A percentile compares a stretch with the other conserved stretches of the same genome.
These are phyloP conservation scores for Moricandia arvensis DNA, from an alignment of 345 rosid species.

Conservation along the genomic window DNA sequence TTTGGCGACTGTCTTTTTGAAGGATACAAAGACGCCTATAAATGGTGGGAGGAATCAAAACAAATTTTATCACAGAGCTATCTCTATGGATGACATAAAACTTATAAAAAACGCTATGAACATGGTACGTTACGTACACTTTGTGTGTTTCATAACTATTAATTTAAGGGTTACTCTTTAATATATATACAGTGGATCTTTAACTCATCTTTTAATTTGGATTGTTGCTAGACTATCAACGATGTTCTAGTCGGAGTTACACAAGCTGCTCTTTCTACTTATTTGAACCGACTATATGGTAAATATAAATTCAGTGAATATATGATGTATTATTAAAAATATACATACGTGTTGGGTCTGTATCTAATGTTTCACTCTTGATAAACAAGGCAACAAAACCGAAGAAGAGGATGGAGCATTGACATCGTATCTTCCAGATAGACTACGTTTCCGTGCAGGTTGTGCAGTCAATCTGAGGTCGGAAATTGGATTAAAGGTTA, in stretches of 20 bases:
- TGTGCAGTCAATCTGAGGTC: slow-evolving; percentile 55
- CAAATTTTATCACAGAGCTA: slow-evolving; percentile 46
- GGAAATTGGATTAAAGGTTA: slow-evolving; percentile 49
- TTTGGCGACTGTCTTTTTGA: slow-evolving; percentile 41
- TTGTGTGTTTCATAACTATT: not conserved
- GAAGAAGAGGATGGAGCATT: not conserved
- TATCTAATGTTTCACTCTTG: not conserved
- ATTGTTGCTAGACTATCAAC: slow-evolving; percentile 52
- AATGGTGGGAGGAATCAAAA: slow-evolving; percentile 37
- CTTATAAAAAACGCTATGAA: slow-evolving; percentile 27
- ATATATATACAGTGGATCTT: slow-evolving; percentile 1
- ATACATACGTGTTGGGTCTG: not conserved
- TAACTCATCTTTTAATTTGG: not conserved
- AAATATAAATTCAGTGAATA: not conserved
- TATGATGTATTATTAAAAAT: not conserved
- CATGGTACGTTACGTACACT: slow-evolving; percentile 19
- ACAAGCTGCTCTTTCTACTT: slow-evolving; percentile 62
- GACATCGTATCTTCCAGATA: slow-evolving; percentile 28
- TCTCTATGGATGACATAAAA: slow-evolving; percentile 60
- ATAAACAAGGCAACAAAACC: slow-evolving; percentile 2
- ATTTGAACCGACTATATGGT: slow-evolving; percentile 34
- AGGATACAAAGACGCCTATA: slow-evolving; percentile 53
- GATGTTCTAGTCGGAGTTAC: slow-evolving; percentile 66
- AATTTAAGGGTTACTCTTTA: not conserved
- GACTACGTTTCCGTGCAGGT: slow-evolving; percentile 44